Conservation (phyloP, 1,284 basidiomycete species). For the Mycena sp. region DNA sequence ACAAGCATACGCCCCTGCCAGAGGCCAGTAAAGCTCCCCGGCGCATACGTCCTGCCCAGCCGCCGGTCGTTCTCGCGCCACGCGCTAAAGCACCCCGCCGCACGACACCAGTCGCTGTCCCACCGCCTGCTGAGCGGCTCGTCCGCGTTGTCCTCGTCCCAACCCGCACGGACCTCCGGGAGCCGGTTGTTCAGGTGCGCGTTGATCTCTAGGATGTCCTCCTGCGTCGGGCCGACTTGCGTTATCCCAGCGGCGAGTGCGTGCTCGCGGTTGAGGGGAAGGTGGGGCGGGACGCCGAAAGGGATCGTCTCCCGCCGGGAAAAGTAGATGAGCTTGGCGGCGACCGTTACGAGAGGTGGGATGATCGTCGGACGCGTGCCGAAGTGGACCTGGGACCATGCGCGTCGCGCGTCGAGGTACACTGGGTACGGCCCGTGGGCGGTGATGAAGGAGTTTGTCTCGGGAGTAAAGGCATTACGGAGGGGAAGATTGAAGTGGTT, state of each 20-base stretch:
- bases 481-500: slow-evolving; percentile 67
- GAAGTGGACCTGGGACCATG: slow-evolving; percentile 49
- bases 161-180: slow-evolving; percentile 50
- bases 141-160: slow-evolving; percentile 42
- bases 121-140: slow-evolving; percentile 51
- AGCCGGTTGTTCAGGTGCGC: slow-evolving; percentile 44
- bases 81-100: slow-evolving; percentile 58
- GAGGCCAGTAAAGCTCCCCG: slow-evolving; percentile 60
- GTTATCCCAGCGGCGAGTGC: slow-evolving; percentile 38
- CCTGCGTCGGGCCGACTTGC: slow-evolving; percentile 57
- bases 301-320: slow-evolving; percentile 61
- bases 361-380: slow-evolving; percentile 48
- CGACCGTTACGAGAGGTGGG: slow-evolving; percentile 60
- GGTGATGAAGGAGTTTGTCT: slow-evolving; percentile 53
- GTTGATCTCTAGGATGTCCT: slow-evolving; percentile 71
- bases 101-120: slow-evolving; percentile 70
- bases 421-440: slow-evolving; percentile 65
- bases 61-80: slow-evolving; percentile 45
- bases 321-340: slow-evolving; percentile 72
- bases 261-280: slow-evolving; percentile 57
- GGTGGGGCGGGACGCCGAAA: slow-evolving; percentile 53
- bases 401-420: slow-evolving; percentile 52
- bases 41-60: slow-evolving; percentile 58
- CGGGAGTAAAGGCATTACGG: slow-evolving; percentile 14
- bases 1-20: slow-evolving; percentile 71